Conservation (phyloP, 495 filamentous ascomycete genomes). For the Podospora didyma region DNA sequence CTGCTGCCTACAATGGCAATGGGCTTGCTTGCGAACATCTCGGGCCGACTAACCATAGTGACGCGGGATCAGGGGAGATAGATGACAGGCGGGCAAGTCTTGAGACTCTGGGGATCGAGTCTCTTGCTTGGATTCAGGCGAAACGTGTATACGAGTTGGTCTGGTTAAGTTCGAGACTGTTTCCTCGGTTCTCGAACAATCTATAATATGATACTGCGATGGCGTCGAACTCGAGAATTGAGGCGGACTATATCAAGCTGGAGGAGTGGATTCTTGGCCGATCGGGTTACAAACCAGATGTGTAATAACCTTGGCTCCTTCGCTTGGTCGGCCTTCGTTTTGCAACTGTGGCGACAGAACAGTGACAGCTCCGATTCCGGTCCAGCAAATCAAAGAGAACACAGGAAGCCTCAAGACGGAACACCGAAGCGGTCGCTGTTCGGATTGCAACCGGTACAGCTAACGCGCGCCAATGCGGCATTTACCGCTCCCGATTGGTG, state of each 20-base stretch:
- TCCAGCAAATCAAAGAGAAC: not conserved
- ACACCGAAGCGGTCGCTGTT: not conserved
- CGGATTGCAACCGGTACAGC: not conserved
- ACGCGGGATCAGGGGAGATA: not conserved
- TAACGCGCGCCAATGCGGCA: not conserved
- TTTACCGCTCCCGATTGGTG: not conserved
- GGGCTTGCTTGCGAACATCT: slow-evolving; percentile 12
- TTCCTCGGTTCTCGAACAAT: not conserved
- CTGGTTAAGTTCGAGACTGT: not conserved
- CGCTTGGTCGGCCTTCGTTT: not conserved
- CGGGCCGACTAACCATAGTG: slow-evolving; percentile 1
- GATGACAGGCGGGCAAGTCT: not conserved
- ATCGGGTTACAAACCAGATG: not conserved
- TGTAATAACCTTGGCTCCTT: not conserved
- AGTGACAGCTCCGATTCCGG: not conserved
- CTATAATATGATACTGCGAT: not conserved
- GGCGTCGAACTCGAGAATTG: not conserved
- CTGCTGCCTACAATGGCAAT: slow-evolving; percentile 52
- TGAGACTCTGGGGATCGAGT: not conserved
- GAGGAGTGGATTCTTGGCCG: not conserved
- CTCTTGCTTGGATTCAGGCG: not conserved
- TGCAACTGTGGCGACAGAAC: not conserved
- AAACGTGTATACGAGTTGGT: not conserved
- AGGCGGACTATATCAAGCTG: not conserved
- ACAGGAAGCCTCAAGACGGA: not conserved